Percentiles rank a stretch among this genome's conserved stretches.
Conservation (phyloP, 2,329 filamentous ascomycete genomes). For the Sclerotiophoma versabilis region DNA sequence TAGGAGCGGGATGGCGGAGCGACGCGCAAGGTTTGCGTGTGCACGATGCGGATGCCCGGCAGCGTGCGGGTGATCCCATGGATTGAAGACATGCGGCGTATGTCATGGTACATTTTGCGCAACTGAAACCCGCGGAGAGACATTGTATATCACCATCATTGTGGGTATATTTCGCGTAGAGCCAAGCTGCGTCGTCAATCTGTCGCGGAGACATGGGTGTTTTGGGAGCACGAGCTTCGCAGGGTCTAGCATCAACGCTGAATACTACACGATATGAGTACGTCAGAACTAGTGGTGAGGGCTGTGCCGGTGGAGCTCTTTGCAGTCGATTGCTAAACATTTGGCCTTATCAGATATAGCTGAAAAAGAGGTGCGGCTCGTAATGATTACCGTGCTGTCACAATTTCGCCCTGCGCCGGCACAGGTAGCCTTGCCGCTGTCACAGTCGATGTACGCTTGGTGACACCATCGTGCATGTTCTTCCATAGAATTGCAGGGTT, state of each 20-base stretch:
- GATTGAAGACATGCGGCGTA: not conserved
- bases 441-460: not conserved
- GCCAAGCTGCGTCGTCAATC: not conserved
- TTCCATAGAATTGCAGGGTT: not conserved
- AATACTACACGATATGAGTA: not conserved
- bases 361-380: not conserved
- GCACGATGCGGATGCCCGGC: not conserved
- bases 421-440: not conserved
- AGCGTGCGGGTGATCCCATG: not conserved
- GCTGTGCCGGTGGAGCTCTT: not conserved
- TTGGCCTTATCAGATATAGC: not conserved
- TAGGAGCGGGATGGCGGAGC: not conserved
- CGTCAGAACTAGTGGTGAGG: not conserved
- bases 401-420: constrained; percentile 1
- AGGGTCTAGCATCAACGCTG: not conserved
- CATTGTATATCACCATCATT: not conserved
- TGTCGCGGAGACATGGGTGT: not conserved
- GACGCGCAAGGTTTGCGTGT: not conserved
- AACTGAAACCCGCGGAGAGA: not conserved
- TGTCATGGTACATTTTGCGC: not conserved
- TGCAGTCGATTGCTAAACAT: not conserved
- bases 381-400: not conserved
- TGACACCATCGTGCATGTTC: constrained; percentile 14
- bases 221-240: not conserved
- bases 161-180: not conserved